Evolutionary conservation across 2,329 filamentous ascomycete species (phyloP).

Genomic region (Penicillium sp.): DNA sequence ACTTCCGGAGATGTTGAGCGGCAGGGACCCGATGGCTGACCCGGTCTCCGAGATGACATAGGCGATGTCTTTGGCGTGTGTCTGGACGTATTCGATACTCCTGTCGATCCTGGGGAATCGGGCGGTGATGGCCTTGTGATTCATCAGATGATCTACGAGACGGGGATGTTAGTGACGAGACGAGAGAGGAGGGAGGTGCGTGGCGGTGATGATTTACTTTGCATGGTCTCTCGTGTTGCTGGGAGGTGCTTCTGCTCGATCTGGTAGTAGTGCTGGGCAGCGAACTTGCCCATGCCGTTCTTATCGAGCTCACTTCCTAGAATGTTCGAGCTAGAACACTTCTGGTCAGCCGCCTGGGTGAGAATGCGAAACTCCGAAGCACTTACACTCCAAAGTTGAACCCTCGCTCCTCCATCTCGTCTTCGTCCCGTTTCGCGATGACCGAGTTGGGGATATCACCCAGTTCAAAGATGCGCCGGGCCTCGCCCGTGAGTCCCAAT

Average conservation of each 20-base stretch:
- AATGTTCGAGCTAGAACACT: background rate
- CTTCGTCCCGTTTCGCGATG: background rate
- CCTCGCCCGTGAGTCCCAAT: constrained; percentile 1
- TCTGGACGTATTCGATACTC: background rate
- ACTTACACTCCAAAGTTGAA: background rate
- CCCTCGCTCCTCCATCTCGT: no score
- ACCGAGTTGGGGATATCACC: constrained; percentile 2
- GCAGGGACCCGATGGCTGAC: constrained; percentile 4
- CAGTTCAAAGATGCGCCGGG: constrained; percentile 4
- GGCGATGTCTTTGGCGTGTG: background rate
- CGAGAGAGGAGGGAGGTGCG: background rate
- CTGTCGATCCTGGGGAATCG: constrained; percentile 1
- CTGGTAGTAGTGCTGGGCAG: constrained; percentile 18
- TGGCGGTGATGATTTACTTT: background rate
- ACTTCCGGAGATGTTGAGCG: constrained; percentile 4
- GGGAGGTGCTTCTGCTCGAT: background rate
- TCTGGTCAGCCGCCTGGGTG: background rate
- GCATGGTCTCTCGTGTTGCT: background rate
- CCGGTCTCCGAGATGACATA: constrained; percentile 12
- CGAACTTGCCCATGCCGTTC: constrained; percentile 9
- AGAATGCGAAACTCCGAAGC: no score
- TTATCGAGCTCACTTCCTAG: background rate
- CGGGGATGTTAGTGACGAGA: background rate
- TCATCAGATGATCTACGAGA: constrained; percentile 1
- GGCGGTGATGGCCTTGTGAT: background rate